Evolutionary conservation across 495 filamentous ascomycete species (phyloP), one percentile per base, ranked within the genome.

Genomic region (Neurospora intermedia): DNA sequence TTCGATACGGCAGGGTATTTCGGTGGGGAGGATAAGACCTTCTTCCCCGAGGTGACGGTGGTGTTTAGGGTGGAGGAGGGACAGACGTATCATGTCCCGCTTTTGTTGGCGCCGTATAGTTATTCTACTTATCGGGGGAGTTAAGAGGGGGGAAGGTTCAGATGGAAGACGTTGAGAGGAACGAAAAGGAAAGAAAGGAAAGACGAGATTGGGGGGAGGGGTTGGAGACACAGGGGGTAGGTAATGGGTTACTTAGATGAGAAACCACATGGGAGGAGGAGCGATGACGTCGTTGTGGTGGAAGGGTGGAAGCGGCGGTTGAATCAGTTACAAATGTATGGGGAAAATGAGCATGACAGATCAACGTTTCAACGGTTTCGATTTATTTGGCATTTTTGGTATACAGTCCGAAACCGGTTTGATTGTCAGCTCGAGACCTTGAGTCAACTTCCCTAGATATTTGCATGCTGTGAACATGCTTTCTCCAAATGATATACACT

Each of bases 41-140:
- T 99, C 80, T 98, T 93, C 80, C 93, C 93, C 35, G 92, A 94
- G 83, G 94, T 98, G n/a, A 89, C 91, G 80, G 88, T 99, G 48
- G 89, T 89, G 71, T 97, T 99, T 81, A 88, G 87, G 62, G 93
- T 95, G 3, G 86, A 88, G 74, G 85, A 87, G 69, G 89, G 84
- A 15, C 87, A 92, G 83, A 92, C 96, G 83, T 98, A 94, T 77
- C 96, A 99, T 88, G 92, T 99, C 5, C 96, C 96, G 38, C 83
- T 99, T 79, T 76, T 99, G 80, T 80, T 99, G 83, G 89, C 93
- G 71, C 94, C 94, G 59, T 98, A 90, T 85, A 93, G 91, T 78
- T 99, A 97, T 83, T 93, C 93, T 69, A 98, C 96, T 7, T 99
- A 99, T 82, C 85, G 96, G 77, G 96, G 96, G 42, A 89, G 86